Percentiles rank a stretch among this genome's conserved stretches.
phyloP scores from a whole-genome alignment of 1,139 yeast species.

The Debaryomycetaceae sp. region DNA sequence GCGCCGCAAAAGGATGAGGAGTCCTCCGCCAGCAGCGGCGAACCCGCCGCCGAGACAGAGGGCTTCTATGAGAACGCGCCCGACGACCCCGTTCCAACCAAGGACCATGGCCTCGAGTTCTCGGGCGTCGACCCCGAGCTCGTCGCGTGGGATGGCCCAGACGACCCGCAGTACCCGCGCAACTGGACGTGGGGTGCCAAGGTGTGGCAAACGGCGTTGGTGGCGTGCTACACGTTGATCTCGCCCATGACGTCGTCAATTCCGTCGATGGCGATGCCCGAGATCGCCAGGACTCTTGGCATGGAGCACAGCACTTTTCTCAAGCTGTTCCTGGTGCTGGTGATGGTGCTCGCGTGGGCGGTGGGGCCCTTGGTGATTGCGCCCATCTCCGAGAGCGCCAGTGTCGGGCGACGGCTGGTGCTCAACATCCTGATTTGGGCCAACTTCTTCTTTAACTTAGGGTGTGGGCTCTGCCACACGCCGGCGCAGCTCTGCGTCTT shows the following conservation, averaged over 20 bases:
- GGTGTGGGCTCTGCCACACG: slow-evolving; percentile 51
- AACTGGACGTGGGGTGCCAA: slow-evolving; percentile 49
- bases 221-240: slow-evolving; percentile 48
- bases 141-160: slow-evolving; percentile 61
- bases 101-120: slow-evolving; percentile 47
- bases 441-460: slow-evolving; percentile 49
- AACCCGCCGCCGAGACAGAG: slow-evolving; percentile 2
- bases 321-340: slow-evolving; percentile 48
- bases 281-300: slow-evolving; percentile 39
- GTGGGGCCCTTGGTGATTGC: slow-evolving; percentile 57
- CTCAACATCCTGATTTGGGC: slow-evolving; percentile 48
- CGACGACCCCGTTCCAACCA: slow-evolving; percentile 37
- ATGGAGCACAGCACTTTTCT: slow-evolving; percentile 31
- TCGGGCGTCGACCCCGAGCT: slow-evolving; percentile 54
- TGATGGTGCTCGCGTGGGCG: slow-evolving; percentile 63
- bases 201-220: slow-evolving; percentile 42
- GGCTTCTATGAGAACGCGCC: slow-evolving; percentile 23
- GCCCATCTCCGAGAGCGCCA: slow-evolving; percentile 54
- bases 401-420: slow-evolving; percentile 48
- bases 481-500: slow-evolving; percentile 54
- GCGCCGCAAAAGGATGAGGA: slow-evolving; percentile 5
- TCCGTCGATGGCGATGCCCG: slow-evolving; percentile 52
- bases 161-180: slow-evolving; percentile 58
- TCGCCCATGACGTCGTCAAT: slow-evolving; percentile 60
- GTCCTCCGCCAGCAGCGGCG: neutral